phyloP scores from a whole-genome alignment of 805 yeast genomes.

The Zygosaccharomyces siamensis region DNA sequence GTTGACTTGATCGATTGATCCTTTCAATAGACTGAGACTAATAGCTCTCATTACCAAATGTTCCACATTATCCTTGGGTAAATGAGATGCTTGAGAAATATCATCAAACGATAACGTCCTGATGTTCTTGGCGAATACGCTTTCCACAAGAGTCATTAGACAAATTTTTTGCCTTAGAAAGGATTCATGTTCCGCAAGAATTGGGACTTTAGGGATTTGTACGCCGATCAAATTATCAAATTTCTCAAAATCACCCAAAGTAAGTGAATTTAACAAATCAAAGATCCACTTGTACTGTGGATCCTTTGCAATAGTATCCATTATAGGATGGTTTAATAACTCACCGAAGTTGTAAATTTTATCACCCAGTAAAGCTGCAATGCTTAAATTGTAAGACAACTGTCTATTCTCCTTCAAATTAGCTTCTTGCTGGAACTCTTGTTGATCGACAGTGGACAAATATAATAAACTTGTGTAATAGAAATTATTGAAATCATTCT shows the following conservation, averaged over 20 bases:
- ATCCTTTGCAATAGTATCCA: constrained; percentile 45
- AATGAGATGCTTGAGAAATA: constrained; percentile 65
- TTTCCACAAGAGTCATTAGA: constrained; percentile 84
- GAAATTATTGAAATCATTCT: constrained; percentile 73
- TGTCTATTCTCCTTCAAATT: constrained; percentile 40
- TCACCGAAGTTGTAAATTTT: constrained; percentile 94
- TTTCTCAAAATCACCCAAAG: constrained; percentile 66
- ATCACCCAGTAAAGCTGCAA: constrained; percentile 87
- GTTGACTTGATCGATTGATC: constrained; percentile 85
- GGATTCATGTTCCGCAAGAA: constrained; percentile 51
- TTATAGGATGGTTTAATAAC: constrained; percentile 81
- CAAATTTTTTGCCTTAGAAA: constrained; percentile 88
- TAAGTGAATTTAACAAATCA: constrained; percentile 62
- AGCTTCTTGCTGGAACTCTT: constrained; percentile 30
- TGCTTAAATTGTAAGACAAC: constrained; percentile 69
- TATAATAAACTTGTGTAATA: constrained; percentile 79
- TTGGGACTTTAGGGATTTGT: constrained; percentile 46
- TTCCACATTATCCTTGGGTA: constrained; percentile 67
- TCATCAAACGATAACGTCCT: constrained; percentile 69
- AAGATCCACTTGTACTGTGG: constrained; percentile 64
- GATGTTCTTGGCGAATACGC: constrained; percentile 73
- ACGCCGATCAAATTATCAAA: constrained; percentile 49
- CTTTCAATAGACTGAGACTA: constrained; percentile 75
- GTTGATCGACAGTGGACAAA: constrained; percentile 60
- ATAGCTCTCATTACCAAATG: constrained; percentile 87